A percentile compares a stretch with the other conserved stretches of the same genome.
These are phyloP conservation scores for Nicotiana attenuata DNA, from an alignment of 257 asterid genomes.

Conservation along the genomic window DNA sequence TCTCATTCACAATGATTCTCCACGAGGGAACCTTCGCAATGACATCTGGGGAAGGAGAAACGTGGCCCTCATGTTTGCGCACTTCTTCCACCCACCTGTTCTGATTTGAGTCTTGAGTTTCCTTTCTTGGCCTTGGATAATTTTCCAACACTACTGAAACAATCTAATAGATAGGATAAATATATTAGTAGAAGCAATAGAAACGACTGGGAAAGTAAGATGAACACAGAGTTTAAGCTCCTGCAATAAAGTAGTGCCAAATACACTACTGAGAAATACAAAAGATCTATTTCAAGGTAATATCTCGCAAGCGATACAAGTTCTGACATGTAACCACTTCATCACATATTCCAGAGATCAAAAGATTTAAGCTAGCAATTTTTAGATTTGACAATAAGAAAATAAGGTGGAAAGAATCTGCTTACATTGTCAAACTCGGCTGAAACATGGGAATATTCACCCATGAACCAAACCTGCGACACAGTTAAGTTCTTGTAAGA, in stretches of 20 bases:
- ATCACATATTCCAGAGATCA: not conserved
- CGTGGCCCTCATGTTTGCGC: slow-evolving; percentile 55
- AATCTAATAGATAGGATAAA: slow-evolving; percentile 48
- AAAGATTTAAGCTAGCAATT: not conserved
- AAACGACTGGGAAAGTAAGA: not conserved
- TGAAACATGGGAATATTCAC: slow-evolving; percentile 82
- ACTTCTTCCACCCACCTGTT: slow-evolving; percentile 60
- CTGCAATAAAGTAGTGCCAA: not conserved
- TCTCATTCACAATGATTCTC: slow-evolving; percentile 60
- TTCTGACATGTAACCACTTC: not conserved
- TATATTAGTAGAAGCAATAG: not conserved
- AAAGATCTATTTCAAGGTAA: not conserved
- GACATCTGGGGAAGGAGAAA: slow-evolving; percentile 40
- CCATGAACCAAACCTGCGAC: slow-evolving; percentile 92
- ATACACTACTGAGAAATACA: not conserved
- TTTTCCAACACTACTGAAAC: slow-evolving; percentile 94
- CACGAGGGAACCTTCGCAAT: slow-evolving; percentile 61
- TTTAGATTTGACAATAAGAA: not conserved
- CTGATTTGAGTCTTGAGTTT: slow-evolving; percentile 36
- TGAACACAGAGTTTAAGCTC: not conserved
- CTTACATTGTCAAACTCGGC: slow-evolving; percentile 88
- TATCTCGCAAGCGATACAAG: not conserved
- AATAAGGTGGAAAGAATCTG: slow-evolving; percentile 10
- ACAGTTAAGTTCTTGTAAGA: slow-evolving; percentile 5
- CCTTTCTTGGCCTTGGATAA: slow-evolving; percentile 56